A percentile compares a stretch with the other conserved stretches of the same genome.
Evolutionary conservation across 2,329 filamentous ascomycete species (phyloP).

Genomic region (Penicillium sp.): DNA sequence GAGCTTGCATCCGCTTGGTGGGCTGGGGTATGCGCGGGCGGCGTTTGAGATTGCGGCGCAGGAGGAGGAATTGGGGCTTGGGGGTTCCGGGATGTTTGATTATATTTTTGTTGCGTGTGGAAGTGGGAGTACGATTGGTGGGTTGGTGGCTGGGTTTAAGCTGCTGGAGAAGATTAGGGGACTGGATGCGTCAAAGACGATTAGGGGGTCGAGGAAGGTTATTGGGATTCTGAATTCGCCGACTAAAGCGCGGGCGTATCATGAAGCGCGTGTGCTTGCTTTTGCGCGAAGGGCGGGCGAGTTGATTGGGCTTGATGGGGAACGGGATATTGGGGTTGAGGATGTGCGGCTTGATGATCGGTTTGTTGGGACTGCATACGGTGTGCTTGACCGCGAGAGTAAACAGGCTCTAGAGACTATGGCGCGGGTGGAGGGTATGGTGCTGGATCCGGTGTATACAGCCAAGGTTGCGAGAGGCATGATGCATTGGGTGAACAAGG

Average conservation of each 20-base stretch:
- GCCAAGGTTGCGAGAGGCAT: conserved; percentile 33
- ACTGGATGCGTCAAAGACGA: background rate
- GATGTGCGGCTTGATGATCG: conserved; percentile 35
- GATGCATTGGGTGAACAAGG: conserved; percentile 25
- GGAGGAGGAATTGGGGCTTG: conserved; percentile 20
- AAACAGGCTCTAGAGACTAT: conserved; percentile 23
- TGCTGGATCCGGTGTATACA: conserved; percentile 39
- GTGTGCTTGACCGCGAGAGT: conserved; percentile 29
- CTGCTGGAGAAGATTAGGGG: conserved; percentile 25
- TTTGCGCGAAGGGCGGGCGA: conserved; percentile 29
- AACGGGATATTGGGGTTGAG: conserved; percentile 24
- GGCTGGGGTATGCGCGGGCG: conserved; percentile 34
- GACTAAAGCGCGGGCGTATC: conserved; percentile 28
- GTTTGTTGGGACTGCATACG: conserved; percentile 34
- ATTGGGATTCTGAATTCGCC: conserved; percentile 37
- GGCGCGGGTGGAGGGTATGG: conserved; percentile 29
- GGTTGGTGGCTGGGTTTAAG: conserved; percentile 36
- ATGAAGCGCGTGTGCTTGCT: conserved; percentile 30
- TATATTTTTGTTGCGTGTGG: conserved; percentile 38
- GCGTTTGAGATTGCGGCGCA: conserved; percentile 34
- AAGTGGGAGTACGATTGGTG: conserved; percentile 37
- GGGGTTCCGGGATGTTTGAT: conserved; percentile 29
- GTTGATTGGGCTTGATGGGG: conserved; percentile 31
- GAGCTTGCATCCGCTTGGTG: conserved; percentile 34
- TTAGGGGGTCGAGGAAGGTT: conserved; percentile 19